Evolutionary conservation across 116 monocot species (phyloP).

Genomic region (Iris pallida): DNA sequence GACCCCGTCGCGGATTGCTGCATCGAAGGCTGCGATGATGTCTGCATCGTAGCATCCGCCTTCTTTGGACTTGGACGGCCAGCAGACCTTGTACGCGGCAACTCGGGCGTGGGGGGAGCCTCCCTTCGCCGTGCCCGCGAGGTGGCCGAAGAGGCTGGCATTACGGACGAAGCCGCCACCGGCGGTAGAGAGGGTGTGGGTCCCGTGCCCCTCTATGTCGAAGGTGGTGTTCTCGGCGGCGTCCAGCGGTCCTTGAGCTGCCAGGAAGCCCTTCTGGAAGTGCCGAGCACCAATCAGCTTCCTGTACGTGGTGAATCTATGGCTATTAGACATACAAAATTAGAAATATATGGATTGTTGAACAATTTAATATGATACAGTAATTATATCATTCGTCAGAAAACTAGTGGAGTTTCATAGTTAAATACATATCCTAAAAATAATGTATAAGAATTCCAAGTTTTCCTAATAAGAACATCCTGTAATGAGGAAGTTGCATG

Average conservation of each 20-base stretch:
- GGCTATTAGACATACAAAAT: too few relatives aligned
- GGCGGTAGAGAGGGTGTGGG: constrained; percentile 75
- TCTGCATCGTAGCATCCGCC: constrained; percentile 42
- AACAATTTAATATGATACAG: too few relatives aligned
- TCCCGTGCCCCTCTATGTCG: constrained; percentile 65
- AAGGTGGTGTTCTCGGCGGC: constrained; percentile 23
- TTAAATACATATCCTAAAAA: too few relatives aligned
- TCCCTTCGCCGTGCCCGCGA: constrained; percentile 28
- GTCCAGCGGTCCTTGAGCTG: constrained; percentile 12
- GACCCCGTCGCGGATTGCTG: constrained; percentile 53
- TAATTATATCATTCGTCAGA: too few relatives aligned
- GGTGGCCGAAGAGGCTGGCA: constrained; percentile 27
- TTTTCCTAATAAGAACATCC: too few relatives aligned
- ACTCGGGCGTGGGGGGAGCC: constrained; percentile 26
- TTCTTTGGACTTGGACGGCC: constrained; percentile 3
- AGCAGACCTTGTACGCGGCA: constrained; percentile 34
- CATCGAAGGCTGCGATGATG: constrained; percentile 54
- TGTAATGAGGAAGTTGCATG: too few relatives aligned
- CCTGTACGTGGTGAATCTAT: too few relatives aligned
- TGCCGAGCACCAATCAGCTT: constrained; percentile 79
- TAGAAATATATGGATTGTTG: too few relatives aligned
- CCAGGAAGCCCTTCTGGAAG: constrained; percentile 52
- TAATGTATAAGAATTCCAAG: too few relatives aligned
- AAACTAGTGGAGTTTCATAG: too few relatives aligned
- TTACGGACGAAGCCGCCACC: constrained; percentile 17